A percentile compares a stretch with the other conserved stretches of the same genome.
Conservation (phyloP, 202 grass and related monocot genomes). For the Cymbopogon flexuosus region DNA sequence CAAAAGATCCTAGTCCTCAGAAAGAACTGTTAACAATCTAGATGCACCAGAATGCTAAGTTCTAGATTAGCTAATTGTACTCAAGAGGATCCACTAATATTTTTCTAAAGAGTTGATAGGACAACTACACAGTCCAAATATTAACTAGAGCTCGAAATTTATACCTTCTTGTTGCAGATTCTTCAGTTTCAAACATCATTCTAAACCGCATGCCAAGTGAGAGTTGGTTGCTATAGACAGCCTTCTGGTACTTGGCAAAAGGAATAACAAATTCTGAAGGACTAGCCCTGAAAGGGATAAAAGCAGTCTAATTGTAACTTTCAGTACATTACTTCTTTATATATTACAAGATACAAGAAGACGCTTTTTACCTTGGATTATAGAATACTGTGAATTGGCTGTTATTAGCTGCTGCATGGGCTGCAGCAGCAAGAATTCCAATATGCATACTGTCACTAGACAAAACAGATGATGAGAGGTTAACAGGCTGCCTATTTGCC, state of each 20-base stretch:
- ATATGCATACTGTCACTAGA: conserved; percentile 97
- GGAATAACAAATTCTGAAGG: conserved; percentile 91
- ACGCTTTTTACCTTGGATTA: conserved; percentile 63
- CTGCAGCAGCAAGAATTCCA: conserved; percentile 83
- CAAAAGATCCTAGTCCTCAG: background rate
- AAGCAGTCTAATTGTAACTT: conserved; percentile 1
- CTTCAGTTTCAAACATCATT: conserved; percentile 95
- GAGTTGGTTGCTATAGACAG: conserved; percentile 58
- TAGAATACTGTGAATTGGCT: conserved; percentile 83
- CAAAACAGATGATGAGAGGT: conserved; percentile 78
- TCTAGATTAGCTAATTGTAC: background rate
- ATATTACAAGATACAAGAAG: conserved; percentile 6
- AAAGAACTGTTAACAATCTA: conserved; percentile 19
- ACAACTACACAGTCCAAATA: conserved; percentile 12
- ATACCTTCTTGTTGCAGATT: conserved; percentile 84
- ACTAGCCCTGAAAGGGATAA: conserved; percentile 50
- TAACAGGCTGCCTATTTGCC: conserved; percentile 77
- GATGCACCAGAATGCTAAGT: conserved; percentile 16
- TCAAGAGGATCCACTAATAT: conserved; percentile 9
- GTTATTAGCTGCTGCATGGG: conserved; percentile 73
- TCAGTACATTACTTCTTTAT: conserved; percentile 16
- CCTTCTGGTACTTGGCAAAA: conserved; percentile 82
- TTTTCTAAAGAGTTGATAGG: background rate
- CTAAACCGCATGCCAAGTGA: conserved; percentile 86
- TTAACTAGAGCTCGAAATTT: conserved; percentile 23